Evolutionary conservation across 768 basidiomycete species (phyloP), one percentile per base, ranked within the genome.

Genomic region (Trametes villosa): DNA sequence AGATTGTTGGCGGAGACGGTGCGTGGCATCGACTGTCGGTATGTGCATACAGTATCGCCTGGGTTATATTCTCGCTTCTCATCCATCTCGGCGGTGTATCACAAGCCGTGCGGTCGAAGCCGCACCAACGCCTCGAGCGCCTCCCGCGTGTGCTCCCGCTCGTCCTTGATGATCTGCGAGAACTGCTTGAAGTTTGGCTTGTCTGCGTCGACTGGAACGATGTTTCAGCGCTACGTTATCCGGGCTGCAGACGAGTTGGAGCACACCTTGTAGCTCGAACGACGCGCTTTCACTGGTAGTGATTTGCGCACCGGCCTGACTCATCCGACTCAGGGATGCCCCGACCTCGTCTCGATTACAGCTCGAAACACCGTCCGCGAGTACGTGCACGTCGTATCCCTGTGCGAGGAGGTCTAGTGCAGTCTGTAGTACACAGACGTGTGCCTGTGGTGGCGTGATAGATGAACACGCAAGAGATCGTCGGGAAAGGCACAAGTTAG

Each of bases 371-470:
- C 87, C 93, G 68, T 97, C 94, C 1, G 90, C 92, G 24, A 94
- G 76, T 38, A 95, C 80, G 71, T 91, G 84, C 7, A 91, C 85
- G 59, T 79, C 71, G 44, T 79, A 81, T 0, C 78, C 78, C 0
- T 30, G 64, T 44, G 77, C 69, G 3, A 89, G 72, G 13, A 96
- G 80, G 60, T 89, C 87, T 18, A 95, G 76, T 0, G 88, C 81
- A 0, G 93, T 91, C 72, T 96, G 94, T 7, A 94, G 80, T 9
- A 96, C 85, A 68, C 95, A 97, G 61, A 97, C 86, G 67, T 96
- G 95, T 17, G 91, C 84, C 94, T 95, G 64, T 64, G n/a, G 24
- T 60, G 57, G 50, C 4, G 41, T 26, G 33, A 31, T 27, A 8
- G 46, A 27, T 45, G 44, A 45, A 24, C 24, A 45, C 4, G 24